Conservation (phyloP, 78 protist genomes). For the Chrysochromulina parva region DNA sequence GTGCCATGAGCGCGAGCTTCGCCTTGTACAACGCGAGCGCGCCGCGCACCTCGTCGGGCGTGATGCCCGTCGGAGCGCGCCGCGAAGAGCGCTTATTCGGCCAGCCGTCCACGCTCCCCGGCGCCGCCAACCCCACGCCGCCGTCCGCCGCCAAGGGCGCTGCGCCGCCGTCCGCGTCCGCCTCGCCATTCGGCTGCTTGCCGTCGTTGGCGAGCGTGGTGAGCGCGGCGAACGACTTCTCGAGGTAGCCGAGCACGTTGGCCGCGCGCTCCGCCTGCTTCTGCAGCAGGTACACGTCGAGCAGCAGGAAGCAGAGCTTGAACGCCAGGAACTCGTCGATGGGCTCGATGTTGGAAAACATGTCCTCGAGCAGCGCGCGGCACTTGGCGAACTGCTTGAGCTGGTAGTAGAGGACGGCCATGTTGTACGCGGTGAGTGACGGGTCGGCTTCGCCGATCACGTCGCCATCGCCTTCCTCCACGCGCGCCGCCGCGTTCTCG, state of each 20-base stretch:
- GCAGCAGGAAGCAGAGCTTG: background rate
- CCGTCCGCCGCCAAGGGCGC: background rate
- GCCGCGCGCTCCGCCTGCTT: background rate
- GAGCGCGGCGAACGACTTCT: background rate
- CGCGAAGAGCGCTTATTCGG: background rate
- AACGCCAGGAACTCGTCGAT: background rate
- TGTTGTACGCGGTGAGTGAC: background rate
- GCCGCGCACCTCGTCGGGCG: background rate
- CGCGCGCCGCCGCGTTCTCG: background rate
- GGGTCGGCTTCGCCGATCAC: background rate
- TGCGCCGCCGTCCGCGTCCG: background rate
- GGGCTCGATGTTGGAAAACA: background rate
- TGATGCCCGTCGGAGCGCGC: background rate
- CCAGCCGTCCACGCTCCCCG: background rate
- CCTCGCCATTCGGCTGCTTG: background rate
- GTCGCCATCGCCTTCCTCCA: background rate
- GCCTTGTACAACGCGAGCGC: background rate
- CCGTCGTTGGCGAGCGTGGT: background rate
- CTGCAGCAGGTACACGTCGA: slow-evolving; percentile 1
- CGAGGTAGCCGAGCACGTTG: background rate
- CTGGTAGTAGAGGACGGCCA: background rate
- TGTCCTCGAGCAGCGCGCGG: background rate
- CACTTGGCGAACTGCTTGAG: background rate
- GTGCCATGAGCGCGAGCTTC: background rate
- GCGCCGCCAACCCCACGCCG: background rate